A percentile compares a stretch with the other conserved stretches of the same genome.
Conservation (phyloP, 495 filamentous ascomycete genomes). For the Mytilinidion resinicola region DNA sequence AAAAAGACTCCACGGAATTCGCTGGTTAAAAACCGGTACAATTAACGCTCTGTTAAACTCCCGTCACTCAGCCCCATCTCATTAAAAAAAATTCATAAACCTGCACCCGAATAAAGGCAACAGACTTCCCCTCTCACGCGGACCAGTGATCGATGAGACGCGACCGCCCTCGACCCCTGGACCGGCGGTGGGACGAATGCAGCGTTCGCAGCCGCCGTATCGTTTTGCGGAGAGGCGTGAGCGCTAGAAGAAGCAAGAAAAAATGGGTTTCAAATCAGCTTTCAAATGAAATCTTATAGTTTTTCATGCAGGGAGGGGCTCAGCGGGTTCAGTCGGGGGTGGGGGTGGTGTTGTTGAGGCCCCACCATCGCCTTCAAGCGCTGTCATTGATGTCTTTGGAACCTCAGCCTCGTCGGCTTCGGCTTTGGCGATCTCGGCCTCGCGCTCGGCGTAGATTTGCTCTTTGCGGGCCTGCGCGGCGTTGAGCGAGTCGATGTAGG, state of each 20-base stretch:
- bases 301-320: conserved; percentile 9
- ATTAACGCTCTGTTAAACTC: no score
- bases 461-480: conserved; percentile 54
- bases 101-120: no score
- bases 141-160: no score
- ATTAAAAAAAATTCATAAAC: no score
- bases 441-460: conserved; percentile 41
- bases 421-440: conserved; percentile 13
- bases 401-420: not conserved
- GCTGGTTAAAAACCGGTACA: no score
- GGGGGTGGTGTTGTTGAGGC: conserved; percentile 1
- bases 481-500: conserved; percentile 78
- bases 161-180: no score
- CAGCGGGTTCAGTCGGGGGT: conserved; percentile 1
- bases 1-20: no score
- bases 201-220: conserved; percentile 19
- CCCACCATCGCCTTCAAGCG: conserved; percentile 19
- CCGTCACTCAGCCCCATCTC: no score
- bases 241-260: conserved; percentile 16
- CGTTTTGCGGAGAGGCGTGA: conserved; percentile 21
- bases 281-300: not conserved
- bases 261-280: not conserved
- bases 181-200: conserved; percentile 14
- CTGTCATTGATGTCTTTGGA: not conserved
- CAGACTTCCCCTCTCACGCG: no score